These are phyloP conservation scores for Tuber borchii DNA, from an alignment of 495 filamentous ascomycete species.

Conservation along the genomic window DNA sequence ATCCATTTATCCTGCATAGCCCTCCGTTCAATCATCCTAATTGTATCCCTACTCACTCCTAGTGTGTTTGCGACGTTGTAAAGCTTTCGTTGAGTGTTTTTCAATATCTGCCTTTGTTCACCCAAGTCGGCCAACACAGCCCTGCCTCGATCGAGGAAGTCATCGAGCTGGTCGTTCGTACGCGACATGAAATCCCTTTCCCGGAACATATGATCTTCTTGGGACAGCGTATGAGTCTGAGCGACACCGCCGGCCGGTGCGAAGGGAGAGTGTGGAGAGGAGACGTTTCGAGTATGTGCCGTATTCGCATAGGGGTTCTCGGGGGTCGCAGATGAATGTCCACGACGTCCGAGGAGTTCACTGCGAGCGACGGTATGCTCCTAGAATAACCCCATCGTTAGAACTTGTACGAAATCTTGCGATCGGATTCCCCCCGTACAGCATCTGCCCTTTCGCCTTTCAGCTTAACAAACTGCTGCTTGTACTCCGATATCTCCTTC, in stretches of 20 bases:
- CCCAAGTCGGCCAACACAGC: conserved; percentile 83
- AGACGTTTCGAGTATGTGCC: conserved; percentile 28
- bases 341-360: conserved; percentile 85
- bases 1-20: conserved; percentile 97
- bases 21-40: conserved; percentile 86
- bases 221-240: conserved; percentile 12
- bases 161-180: conserved; percentile 77
- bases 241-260: conserved; percentile 24
- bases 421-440: conserved; percentile 44
- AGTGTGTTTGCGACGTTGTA: conserved; percentile 92
- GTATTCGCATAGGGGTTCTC: conserved; percentile 85
- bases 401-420: neutral
- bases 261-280: conserved; percentile 29
- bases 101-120: conserved; percentile 87
- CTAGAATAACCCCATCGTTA: conserved; percentile 5
- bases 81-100: conserved; percentile 81
- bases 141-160: conserved; percentile 84
- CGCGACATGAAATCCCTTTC: conserved; percentile 79
- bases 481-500: conserved; percentile 69
- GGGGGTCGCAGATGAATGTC: conserved; percentile 77
- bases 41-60: conserved; percentile 90
- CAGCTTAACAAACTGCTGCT: conserved; percentile 65
- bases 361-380: conserved; percentile 58
- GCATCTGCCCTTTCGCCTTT: conserved; percentile 69
- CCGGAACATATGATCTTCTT: conserved; percentile 64